Base-by-base conservation (phyloP, 306 rosid species). In the Glycine tomentella region DNA sequence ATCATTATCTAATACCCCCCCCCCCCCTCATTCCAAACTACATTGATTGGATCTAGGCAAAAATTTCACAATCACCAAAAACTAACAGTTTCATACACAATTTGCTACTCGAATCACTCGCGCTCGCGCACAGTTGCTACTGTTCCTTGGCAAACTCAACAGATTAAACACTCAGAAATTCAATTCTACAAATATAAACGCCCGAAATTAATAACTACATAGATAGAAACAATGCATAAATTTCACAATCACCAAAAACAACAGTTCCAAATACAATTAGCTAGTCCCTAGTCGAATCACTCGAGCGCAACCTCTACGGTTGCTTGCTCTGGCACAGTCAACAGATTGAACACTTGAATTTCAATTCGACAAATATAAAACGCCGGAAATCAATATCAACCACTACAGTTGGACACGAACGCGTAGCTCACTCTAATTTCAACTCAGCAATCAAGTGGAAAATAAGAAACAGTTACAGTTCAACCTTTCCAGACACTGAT, bases 401-500 rank as follows among this genome's bases (percentile, higher is more conserved):
- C 16, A 49, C 71, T 17, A 46, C 2, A 67, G 12, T 33, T 36
- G 17, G 44, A 69, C 57, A 34, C 49, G n/a, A 48, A 63, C 61
- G 63, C 73, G 76, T 48, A 55, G 50, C 49, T 77, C 58, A 45
- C 76, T 13, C 77, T 42, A 44, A 81, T 75, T 63, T 84, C n/a
- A 81, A 84, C 76, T 75, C 69, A 75, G 33, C 61, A 75, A 36
- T 69, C 13, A 42, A 78, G 75, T 73, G 45, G 46, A 55, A 71
- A 76, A 53, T n/a, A 40, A 36, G 11, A 33, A 25, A 20, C 20
- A 20, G 20, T 20, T 20, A 82, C 9, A 51, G 17, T 17, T 8
- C 61, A 72, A 61, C 99, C 99, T 88, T 82, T 77, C 98, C 99
- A 95, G 55, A 95, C 99, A 84, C 99, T 95, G 92, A 95, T 95